Percentiles rank a stretch among this genome's conserved stretches.
Conservation (phyloP, 805 yeast species). For the Barnettozyma californica region DNA sequence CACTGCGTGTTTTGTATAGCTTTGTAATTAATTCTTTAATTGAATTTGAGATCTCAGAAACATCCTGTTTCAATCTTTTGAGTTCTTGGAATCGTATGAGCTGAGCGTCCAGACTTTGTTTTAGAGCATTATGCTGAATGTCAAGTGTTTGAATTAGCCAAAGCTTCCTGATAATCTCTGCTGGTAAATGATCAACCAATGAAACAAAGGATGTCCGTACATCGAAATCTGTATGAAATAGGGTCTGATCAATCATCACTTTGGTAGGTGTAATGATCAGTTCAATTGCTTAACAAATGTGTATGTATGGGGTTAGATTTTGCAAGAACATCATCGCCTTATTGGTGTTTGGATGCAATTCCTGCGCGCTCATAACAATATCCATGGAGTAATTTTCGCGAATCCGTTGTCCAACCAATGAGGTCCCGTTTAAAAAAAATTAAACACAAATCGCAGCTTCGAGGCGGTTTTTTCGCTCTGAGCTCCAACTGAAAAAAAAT, state of each 20-base stretch:
- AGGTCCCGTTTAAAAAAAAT: conserved; percentile 13
- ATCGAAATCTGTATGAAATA: conserved; percentile 24
- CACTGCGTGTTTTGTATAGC: conserved; percentile 22
- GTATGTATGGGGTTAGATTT: background rate
- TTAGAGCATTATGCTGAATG: conserved; percentile 15
- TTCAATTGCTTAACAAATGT: background rate
- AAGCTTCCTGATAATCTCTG: conserved; percentile 36
- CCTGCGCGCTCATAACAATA: background rate
- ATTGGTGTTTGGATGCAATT: background rate
- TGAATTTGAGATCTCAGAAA: conserved; percentile 5
- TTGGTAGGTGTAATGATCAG: background rate
- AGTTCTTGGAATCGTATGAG: conserved; percentile 12
- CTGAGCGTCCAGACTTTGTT: conserved; percentile 12
- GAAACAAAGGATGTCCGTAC: conserved; percentile 35
- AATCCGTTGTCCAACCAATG: conserved; percentile 20
- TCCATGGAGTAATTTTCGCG: conserved; percentile 3
- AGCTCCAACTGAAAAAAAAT: background rate
- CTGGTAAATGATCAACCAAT: conserved; percentile 37
- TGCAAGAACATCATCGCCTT: too few relatives aligned
- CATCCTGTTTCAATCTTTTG: conserved; percentile 9
- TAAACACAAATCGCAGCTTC: conserved; percentile 4
- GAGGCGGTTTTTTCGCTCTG: background rate
- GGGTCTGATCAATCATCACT: background rate
- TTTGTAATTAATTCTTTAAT: conserved; percentile 9
- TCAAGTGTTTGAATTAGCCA: conserved; percentile 37